Evolutionary conservation across 495 filamentous ascomycete species (phyloP).

Genomic region (Aspergillus steynii): DNA sequence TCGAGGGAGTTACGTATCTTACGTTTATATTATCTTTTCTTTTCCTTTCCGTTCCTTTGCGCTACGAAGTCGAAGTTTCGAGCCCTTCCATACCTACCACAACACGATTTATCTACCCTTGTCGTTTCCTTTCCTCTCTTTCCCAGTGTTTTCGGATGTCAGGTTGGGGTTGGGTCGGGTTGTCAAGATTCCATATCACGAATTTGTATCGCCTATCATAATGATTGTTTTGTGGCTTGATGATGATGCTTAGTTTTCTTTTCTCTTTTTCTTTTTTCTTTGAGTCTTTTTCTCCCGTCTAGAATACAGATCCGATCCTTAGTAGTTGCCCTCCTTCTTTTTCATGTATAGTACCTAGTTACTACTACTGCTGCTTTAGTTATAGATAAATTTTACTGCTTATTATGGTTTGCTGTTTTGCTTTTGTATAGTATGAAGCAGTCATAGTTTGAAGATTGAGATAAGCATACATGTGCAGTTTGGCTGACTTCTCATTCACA

Average conservation of each 20-base stretch:
- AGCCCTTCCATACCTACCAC: slow-evolving; percentile 21
- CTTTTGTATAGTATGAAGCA: too few relatives aligned
- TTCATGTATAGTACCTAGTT: too few relatives aligned
- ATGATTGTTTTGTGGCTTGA: slow-evolving; percentile 10
- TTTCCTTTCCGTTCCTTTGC: slow-evolving; percentile 5
- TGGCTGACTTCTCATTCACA: too few relatives aligned
- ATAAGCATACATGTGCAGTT: too few relatives aligned
- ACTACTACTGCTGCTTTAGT: too few relatives aligned
- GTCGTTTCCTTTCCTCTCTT: not conserved
- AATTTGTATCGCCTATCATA: slow-evolving; percentile 31
- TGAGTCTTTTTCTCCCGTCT: not conserved
- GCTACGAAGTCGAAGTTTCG: slow-evolving; percentile 1
- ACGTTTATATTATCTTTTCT: not conserved
- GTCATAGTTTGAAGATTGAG: too few relatives aligned
- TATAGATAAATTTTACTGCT: too few relatives aligned
- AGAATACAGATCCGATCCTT: not conserved
- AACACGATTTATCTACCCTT: slow-evolving; percentile 7
- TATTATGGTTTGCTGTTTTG: too few relatives aligned
- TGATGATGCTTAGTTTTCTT: not conserved
- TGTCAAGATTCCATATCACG: slow-evolving; percentile 16
- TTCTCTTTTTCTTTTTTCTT: not conserved
- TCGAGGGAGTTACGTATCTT: not conserved
- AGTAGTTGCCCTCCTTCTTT: too few relatives aligned
- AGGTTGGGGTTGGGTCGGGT: slow-evolving; percentile 2
- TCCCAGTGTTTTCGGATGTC: slow-evolving; percentile 14